A percentile compares a stretch with the other conserved stretches of the same genome.
Conservation (phyloP, 2,329 filamentous ascomycete species). For the Claviceps pazoutovae region DNA sequence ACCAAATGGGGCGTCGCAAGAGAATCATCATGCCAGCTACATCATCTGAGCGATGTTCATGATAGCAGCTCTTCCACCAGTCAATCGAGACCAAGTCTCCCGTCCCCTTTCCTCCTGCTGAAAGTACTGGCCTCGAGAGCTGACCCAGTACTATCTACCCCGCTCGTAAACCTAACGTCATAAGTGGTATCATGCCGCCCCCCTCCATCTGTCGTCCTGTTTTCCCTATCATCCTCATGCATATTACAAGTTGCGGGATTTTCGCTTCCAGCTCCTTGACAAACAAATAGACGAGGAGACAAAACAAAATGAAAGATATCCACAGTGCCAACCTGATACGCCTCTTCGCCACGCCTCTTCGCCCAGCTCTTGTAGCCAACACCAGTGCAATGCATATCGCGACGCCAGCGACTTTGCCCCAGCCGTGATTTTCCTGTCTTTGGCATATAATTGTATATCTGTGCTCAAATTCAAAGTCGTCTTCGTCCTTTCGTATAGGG, state of each 20-base stretch:
- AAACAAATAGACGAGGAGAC: slow-evolving; percentile 6
- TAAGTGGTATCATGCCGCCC: slow-evolving; percentile 23
- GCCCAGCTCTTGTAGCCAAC: slow-evolving; percentile 5
- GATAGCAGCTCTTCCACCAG: neutral
- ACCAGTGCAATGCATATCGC: slow-evolving; percentile 8
- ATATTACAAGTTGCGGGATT: slow-evolving; percentile 13
- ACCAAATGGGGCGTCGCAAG: neutral
- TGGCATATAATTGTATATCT: slow-evolving; percentile 3
- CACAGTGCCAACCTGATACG: slow-evolving; percentile 9
- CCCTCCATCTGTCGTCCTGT: slow-evolving; percentile 13
- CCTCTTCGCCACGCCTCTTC: slow-evolving; percentile 11
- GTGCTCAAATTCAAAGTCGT: slow-evolving; percentile 1
- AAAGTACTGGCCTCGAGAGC: neutral
- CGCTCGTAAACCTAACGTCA: slow-evolving; percentile 16
- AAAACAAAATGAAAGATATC: slow-evolving; percentile 2
- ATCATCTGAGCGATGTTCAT: neutral
- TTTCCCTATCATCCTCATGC: neutral
- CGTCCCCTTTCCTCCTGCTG: neutral
- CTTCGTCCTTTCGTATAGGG: slow-evolving; percentile 1
- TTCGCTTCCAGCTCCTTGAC: slow-evolving; percentile 4
- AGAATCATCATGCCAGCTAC: neutral
- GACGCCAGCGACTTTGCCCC: slow-evolving; percentile 3
- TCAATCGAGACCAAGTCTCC: neutral
- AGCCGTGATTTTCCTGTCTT: neutral
- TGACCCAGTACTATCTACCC: neutral